phyloP scores from a whole-genome alignment of 495 filamentous ascomycete species.

The Lepraria neglecta region DNA sequence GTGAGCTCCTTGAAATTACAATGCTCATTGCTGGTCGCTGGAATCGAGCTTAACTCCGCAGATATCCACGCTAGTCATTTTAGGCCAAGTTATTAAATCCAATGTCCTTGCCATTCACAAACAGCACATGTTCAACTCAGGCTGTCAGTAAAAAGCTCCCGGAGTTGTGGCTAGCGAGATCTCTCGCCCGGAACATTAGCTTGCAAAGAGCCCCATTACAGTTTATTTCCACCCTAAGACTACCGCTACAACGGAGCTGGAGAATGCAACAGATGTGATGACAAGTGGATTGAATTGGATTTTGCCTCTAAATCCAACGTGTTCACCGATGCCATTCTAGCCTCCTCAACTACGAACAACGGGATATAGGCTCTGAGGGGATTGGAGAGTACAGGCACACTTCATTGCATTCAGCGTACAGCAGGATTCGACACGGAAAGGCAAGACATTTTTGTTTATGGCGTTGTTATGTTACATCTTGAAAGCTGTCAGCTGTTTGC shows the following conservation, averaged over 20 bases:
- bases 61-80: not conserved
- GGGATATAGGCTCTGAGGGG: not conserved
- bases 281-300: not conserved
- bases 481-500: constrained; percentile 1
- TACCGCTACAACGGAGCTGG: not conserved
- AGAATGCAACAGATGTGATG: not conserved
- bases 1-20: not conserved
- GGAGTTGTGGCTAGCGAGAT: no score
- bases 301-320: constrained; percentile 19
- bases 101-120: no score
- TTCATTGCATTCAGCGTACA: not conserved
- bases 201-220: no score
- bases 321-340: constrained; percentile 5
- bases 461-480: constrained; percentile 21
- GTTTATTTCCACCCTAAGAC: no score
- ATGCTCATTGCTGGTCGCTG: constrained; percentile 1
- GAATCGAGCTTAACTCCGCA: not conserved
- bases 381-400: not conserved
- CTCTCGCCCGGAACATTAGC: no score
- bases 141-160: no score
- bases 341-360: constrained; percentile 6
- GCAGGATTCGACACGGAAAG: not conserved
- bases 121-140: no score
- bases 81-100: no score
- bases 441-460: constrained; percentile 6